Evolutionary conservation across 1,284 basidiomycete genomes (phyloP), one percentile per base, ranked within the genome.

Genomic region (Tremellales sp.): DNA sequence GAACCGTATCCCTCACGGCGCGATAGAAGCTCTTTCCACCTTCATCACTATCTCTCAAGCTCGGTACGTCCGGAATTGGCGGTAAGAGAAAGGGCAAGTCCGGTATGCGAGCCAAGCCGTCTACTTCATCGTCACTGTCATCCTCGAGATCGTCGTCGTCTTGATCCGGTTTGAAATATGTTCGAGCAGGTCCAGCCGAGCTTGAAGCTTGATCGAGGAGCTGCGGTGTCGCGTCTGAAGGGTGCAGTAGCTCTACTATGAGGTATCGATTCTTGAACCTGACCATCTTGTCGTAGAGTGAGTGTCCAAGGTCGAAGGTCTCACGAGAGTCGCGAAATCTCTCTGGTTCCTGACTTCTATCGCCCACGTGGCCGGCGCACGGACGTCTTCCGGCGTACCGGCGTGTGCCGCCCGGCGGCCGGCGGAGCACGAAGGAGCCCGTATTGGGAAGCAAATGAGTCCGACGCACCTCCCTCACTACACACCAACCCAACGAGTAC

Each of bases 221-320:
- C 19, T 40, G 19, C 11, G 39, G 23, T 13, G 39, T 40, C 6
- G 39, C 19, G 23, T n/a, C 6, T n/a, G 39, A 40, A 2, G 70
- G 65, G 22, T 60, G 52, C 42, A 73, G 58, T 39, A 73, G 72
- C 51, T 74, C 72, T 45, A 72, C 67, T n/a, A 70, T 67, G n/a
- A 74, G 53, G 44, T 68, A 65, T 15, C 67, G 62, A 43, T 73
- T 70, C 62, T 73, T 73, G 68, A 70, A 73, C 40, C 70, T 50
- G 48, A 73, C 70, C 70, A 73, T 72, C 13, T 40, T 40, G 27
- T 40, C 33, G n/a, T n/a, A n/a, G n/a, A n/a, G n/a, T n/a, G n/a
- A n/a, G n/a, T n/a, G n/a, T n/a, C n/a, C n/a, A n/a, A n/a, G n/a
- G n/a, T n/a, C n/a, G n/a, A n/a, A n/a, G n/a, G n/a, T n/a, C n/a